Conservation (phyloP, 176 grass and related monocot genomes). For the Lolium perenne region DNA sequence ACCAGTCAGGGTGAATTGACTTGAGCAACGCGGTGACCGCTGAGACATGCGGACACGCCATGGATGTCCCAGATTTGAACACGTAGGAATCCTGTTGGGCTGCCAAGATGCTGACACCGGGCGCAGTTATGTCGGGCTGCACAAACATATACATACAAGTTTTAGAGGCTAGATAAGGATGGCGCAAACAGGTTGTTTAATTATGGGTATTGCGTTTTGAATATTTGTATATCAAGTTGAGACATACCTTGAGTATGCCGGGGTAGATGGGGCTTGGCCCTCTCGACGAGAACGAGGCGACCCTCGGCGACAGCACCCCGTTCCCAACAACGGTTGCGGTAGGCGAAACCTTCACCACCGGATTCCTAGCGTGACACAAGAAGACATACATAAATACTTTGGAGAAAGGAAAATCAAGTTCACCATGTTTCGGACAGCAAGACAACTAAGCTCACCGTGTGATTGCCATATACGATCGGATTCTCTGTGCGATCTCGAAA, state of each 20-base stretch:
- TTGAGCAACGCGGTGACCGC: constrained; percentile 46
- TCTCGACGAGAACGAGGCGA: constrained; percentile 16
- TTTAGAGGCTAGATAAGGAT: not conserved
- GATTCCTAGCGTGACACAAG: not conserved
- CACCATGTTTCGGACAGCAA: no score
- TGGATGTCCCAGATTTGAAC: constrained; percentile 48
- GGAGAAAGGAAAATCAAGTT: not conserved
- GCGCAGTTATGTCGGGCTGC: constrained; percentile 59
- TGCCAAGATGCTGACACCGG: constrained; percentile 40
- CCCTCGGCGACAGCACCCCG: not conserved
- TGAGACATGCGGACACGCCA: constrained; percentile 51
- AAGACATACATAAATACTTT: not conserved
- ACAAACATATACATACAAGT: not conserved
- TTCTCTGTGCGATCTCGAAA: not conserved
- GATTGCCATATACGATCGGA: not conserved
- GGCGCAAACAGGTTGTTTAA: not conserved
- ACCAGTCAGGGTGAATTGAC: constrained; percentile 46
- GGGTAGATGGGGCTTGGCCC: constrained; percentile 4
- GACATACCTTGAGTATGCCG: constrained; percentile 30
- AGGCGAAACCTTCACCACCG: not conserved
- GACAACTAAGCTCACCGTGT: not conserved
- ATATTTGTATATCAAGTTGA: not conserved
- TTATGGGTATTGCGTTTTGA: no score
- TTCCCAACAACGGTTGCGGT: not conserved
- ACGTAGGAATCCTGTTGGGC: not conserved